A percentile compares a stretch with the other conserved stretches of the same genome.
Evolutionary conservation across 805 yeast genomes (phyloP).

Genomic region (Komagataella ulmi): DNA sequence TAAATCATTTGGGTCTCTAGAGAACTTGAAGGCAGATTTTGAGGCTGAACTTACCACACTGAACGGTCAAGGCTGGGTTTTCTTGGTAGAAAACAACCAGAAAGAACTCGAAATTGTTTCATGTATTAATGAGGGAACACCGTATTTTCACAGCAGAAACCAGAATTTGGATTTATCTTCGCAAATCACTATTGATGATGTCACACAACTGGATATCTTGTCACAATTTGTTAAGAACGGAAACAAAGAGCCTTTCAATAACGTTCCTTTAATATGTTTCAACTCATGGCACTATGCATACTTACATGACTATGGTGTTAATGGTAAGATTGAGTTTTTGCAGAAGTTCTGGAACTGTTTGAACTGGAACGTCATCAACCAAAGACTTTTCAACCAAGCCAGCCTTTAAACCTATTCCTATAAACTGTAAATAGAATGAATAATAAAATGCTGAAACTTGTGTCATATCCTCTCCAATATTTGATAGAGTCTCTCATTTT

Average conservation of each 20-base stretch:
- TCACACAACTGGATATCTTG: conserved; percentile 27
- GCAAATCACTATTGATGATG: conserved; percentile 45
- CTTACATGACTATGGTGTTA: conserved; percentile 69
- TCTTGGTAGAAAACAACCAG: conserved; percentile 50
- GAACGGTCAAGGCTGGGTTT: conserved; percentile 68
- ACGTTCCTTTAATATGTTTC: conserved; percentile 63
- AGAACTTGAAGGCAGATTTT: conserved; percentile 36
- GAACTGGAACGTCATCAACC: conserved; percentile 71
- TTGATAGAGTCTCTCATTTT: not conserved
- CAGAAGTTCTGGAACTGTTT: conserved; percentile 65
- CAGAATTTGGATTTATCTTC: conserved; percentile 70
- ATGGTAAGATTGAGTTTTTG: conserved; percentile 62
- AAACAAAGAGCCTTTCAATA: conserved; percentile 34
- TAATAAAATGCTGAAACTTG: not conserved
- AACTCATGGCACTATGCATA: conserved; percentile 90
- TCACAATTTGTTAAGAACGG: conserved; percentile 24
- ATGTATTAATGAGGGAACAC: conserved; percentile 67
- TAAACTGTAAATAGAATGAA: not conserved
- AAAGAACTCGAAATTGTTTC: conserved; percentile 41
- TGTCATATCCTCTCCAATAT: not conserved
- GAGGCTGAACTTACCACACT: conserved; percentile 34
- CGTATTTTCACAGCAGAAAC: conserved; percentile 54
- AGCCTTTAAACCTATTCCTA: not conserved
- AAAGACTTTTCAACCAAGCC: conserved; percentile 14
- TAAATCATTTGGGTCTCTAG: conserved; percentile 27